These are phyloP conservation scores for Sphagnum fallax DNA, from an alignment of 228 moss, liverwort and hornwort genomes.

Conservation along the genomic window DNA sequence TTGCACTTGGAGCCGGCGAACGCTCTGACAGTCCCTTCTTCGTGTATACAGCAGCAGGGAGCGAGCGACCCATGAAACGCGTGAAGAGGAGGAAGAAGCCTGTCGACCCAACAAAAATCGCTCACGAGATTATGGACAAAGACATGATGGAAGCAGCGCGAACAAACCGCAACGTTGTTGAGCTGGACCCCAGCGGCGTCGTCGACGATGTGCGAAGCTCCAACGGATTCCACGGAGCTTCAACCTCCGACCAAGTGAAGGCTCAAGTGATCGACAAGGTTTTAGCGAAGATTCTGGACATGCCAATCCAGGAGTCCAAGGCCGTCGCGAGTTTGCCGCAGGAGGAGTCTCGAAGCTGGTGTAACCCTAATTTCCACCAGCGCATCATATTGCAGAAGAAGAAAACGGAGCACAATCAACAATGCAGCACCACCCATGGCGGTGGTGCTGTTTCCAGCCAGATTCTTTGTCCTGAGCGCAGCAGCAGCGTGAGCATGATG, in stretches of 20 bases:
- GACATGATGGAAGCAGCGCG: not conserved
- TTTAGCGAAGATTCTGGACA: constrained; percentile 18
- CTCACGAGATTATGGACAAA: not conserved
- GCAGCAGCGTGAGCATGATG: too few species aligned
- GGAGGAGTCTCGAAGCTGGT: too few species aligned
- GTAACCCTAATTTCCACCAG: too few species aligned
- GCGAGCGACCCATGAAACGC: constrained; percentile 22
- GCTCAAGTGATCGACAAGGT: constrained; percentile 15
- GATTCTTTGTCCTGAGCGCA: too few species aligned
- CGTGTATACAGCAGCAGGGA: not conserved
- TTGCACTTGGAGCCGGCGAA: constrained; percentile 8
- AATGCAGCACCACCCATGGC: too few species aligned
- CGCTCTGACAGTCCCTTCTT: constrained; percentile 1
- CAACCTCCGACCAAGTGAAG: not conserved
- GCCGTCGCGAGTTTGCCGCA: constrained; percentile 9
- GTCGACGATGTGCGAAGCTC: not conserved
- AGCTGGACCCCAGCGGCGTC: constrained; percentile 3
- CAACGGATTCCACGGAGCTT: not conserved
- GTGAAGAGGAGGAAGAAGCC: constrained; percentile 27
- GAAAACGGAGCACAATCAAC: too few species aligned
- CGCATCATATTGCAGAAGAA: too few species aligned
- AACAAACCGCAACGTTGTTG: not conserved
- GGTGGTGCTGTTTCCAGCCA: too few species aligned
- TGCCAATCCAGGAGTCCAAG: constrained; percentile 19
- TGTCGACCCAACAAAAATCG: not conserved